These are phyloP conservation scores for Chenopodium berlandieri DNA, from an alignment of 148 eudicot species.

Conservation along the genomic window DNA sequence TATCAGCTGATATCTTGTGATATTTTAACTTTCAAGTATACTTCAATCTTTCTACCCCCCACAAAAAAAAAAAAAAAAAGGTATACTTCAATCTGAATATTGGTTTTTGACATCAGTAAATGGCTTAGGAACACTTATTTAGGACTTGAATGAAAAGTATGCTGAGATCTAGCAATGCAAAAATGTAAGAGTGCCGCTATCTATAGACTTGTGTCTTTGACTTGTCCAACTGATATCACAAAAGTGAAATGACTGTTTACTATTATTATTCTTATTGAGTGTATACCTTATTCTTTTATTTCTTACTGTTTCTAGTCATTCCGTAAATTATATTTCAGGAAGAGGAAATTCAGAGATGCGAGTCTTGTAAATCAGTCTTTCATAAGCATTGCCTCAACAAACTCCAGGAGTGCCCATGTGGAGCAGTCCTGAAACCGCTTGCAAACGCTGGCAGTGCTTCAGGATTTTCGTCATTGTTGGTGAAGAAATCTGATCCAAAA, in stretches of 20 bases:
- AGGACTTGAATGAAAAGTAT: background rate
- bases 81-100: background rate
- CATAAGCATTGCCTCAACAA: constrained; percentile 70
- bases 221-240: background rate
- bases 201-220: background rate
- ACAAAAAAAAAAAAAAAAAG: no score
- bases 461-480: constrained; percentile 29
- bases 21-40: background rate
- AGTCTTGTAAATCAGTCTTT: constrained; percentile 61
- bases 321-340: constrained; percentile 42
- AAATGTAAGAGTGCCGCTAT: background rate
- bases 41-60: background rate
- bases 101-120: background rate
- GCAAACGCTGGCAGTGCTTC: constrained; percentile 7
- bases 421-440: constrained; percentile 41
- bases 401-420: constrained; percentile 64
- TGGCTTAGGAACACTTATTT: background rate
- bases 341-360: constrained; percentile 54
- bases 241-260: background rate
- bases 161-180: background rate
- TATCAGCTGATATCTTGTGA: background rate
- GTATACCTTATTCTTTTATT: background rate
- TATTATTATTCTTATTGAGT: background rate
- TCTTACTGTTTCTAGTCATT: constrained; percentile 11
- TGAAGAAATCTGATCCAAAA: constrained; percentile 41